Conservation (phyloP, 2,329 filamentous ascomycete species). For the Trichoderma pleuroti region DNA sequence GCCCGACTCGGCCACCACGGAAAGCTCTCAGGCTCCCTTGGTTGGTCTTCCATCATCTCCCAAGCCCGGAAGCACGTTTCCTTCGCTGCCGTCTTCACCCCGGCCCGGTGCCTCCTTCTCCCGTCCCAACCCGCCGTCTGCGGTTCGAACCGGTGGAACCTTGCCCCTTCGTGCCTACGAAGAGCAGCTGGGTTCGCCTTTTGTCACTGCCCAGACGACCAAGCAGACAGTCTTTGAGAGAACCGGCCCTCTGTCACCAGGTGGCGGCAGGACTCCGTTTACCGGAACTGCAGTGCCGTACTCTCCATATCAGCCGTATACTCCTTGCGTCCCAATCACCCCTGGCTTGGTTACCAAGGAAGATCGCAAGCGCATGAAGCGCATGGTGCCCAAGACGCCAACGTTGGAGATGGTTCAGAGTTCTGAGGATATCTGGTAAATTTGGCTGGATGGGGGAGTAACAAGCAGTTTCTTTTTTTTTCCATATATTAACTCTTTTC, state of each 20-base stretch:
- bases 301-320: slow-evolving; percentile 75
- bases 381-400: slow-evolving; percentile 60
- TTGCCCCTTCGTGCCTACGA: slow-evolving; percentile 62
- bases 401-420: slow-evolving; percentile 59
- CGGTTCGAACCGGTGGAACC: slow-evolving; percentile 53
- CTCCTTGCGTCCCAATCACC: slow-evolving; percentile 70
- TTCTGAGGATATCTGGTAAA: slow-evolving; percentile 62
- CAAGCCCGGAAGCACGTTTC: slow-evolving; percentile 32
- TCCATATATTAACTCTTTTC: background rate
- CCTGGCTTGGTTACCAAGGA: slow-evolving; percentile 68
- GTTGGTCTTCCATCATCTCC: slow-evolving; percentile 50
- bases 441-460: background rate
- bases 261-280: slow-evolving; percentile 57
- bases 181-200: slow-evolving; percentile 51
- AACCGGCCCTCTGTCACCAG: slow-evolving; percentile 51
- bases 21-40: slow-evolving; percentile 48
- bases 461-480: background rate
- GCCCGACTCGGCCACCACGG: slow-evolving; percentile 51
- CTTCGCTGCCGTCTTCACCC: slow-evolving; percentile 47
- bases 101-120: slow-evolving; percentile 50
- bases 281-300: slow-evolving; percentile 65
- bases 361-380: slow-evolving; percentile 67
- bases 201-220: slow-evolving; percentile 44
- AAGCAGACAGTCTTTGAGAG: slow-evolving; percentile 65
- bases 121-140: slow-evolving; percentile 48